A percentile compares a stretch with the other conserved stretches of the same genome.
Evolutionary conservation across 2,329 filamentous ascomycete species (phyloP).

Genomic region (Tothia fuscella): DNA sequence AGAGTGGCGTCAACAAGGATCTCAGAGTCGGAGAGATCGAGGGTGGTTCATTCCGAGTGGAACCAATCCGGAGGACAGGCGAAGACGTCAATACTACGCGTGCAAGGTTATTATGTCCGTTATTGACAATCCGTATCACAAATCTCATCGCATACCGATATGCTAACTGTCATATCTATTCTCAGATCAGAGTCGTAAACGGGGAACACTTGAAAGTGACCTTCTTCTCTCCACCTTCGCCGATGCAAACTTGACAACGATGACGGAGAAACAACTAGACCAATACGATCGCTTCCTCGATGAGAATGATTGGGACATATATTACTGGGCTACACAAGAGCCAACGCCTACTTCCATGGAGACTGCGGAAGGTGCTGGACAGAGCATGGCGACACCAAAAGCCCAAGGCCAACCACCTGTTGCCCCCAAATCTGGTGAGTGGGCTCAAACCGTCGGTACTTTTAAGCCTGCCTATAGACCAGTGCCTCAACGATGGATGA

Average conservation of each 20-base stretch:
- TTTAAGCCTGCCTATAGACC: conserved; percentile 91
- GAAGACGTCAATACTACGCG: conserved; percentile 81
- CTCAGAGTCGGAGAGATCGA: conserved; percentile 78
- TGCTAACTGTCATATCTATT: conserved; percentile 4
- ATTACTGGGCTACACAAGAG: conserved; percentile 97
- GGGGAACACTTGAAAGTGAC: conserved; percentile 90
- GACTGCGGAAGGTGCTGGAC: conserved; percentile 41
- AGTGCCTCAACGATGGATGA: conserved; percentile 74
- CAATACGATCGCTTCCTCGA: conserved; percentile 91
- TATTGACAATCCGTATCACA: conserved; percentile 13
- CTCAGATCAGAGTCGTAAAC: conserved; percentile 95
- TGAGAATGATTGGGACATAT: conserved; percentile 99
- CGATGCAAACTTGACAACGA: conserved; percentile 59
- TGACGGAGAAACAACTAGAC: conserved; percentile 60
- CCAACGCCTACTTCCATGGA: conserved; percentile 47
- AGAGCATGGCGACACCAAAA: conserved; percentile 29
- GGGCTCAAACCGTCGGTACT: conserved; percentile 90
- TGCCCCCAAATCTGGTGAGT: conserved; percentile 54
- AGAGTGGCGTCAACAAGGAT: conserved; percentile 45
- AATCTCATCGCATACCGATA: background rate
- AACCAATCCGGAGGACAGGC: conserved; percentile 73
- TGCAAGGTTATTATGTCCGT: conserved; percentile 64
- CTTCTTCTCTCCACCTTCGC: conserved; percentile 95
- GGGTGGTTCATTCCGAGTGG: conserved; percentile 73
- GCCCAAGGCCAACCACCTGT: conserved; percentile 31